Evolutionary conservation across 2,329 filamentous ascomycete species (phyloP).

Genomic region (Parastagonospora avenae): DNA sequence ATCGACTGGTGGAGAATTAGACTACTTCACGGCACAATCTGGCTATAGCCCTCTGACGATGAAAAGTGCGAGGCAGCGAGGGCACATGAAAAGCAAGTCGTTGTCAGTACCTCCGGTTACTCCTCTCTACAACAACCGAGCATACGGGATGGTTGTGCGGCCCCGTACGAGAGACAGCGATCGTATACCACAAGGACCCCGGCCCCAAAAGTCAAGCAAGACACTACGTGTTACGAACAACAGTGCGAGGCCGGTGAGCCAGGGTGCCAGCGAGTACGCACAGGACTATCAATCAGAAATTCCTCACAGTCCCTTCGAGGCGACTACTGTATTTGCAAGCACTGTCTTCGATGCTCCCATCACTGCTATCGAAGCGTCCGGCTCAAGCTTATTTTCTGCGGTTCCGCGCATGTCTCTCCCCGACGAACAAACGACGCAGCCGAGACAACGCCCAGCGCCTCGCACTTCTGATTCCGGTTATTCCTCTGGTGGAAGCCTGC

Average conservation of each 20-base stretch:
- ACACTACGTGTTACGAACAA: constrained; percentile 21
- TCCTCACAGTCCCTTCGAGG: constrained; percentile 31
- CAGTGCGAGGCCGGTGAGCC: constrained; percentile 25
- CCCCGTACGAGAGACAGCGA: constrained; percentile 1
- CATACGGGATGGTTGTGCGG: neutral
- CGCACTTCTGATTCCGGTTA: constrained; percentile 48
- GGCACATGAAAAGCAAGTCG: constrained; percentile 38
- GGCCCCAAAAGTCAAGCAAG: constrained; percentile 15
- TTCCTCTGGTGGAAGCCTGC: constrained; percentile 45
- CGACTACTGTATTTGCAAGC: constrained; percentile 29
- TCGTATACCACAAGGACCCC: constrained; percentile 2
- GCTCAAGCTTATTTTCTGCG: constrained; percentile 12
- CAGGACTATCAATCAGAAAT: constrained; percentile 39
- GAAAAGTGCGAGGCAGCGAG: constrained; percentile 22
- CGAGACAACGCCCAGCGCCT: constrained; percentile 27
- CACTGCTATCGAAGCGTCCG: constrained; percentile 5
- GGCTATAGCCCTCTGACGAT: constrained; percentile 25
- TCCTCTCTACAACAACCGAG: constrained; percentile 17
- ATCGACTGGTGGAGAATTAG: constrained; percentile 18
- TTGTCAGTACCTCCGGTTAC: constrained; percentile 20
- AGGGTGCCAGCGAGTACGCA: constrained; percentile 26
- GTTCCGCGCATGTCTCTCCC: constrained; percentile 1
- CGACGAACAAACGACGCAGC: constrained; percentile 9
- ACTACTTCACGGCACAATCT: constrained; percentile 38
- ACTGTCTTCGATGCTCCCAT: constrained; percentile 22